A percentile compares a stretch with the other conserved stretches of the same genome.
Conservation (phyloP, 2,329 filamentous ascomycete genomes). For the Hypoxylon sp. region DNA sequence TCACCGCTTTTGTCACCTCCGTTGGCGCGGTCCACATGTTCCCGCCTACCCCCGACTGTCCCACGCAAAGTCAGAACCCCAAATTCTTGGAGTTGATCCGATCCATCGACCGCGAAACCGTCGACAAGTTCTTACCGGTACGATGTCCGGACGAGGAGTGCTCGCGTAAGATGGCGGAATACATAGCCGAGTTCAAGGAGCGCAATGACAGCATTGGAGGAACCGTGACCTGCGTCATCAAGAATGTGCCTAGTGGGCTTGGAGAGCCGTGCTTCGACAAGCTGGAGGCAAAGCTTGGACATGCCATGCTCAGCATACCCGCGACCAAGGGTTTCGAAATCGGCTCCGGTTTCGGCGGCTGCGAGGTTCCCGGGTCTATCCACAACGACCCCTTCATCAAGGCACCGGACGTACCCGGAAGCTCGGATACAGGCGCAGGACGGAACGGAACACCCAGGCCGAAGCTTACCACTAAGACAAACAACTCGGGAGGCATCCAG, state of each 20-base stretch:
- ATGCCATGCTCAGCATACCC: constrained; percentile 96
- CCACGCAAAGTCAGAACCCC: constrained; percentile 80
- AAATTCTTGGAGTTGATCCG: constrained; percentile 82
- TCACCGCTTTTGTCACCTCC: constrained; percentile 89
- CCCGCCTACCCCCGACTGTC: constrained; percentile 76
- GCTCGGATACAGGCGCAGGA: constrained; percentile 61
- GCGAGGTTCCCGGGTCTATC: constrained; percentile 85
- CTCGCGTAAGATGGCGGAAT: constrained; percentile 79
- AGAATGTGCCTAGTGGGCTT: constrained; percentile 85
- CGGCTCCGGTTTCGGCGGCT: constrained; percentile 91
- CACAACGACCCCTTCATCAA: constrained; percentile 92
- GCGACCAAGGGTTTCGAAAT: constrained; percentile 97
- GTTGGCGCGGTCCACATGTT: constrained; percentile 86
- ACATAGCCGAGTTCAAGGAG: constrained; percentile 84
- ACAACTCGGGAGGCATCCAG: constrained; percentile 95
- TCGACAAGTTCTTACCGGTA: constrained; percentile 88
- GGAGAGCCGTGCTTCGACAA: constrained; percentile 98
- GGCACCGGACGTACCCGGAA: constrained; percentile 61
- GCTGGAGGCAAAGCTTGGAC: constrained; percentile 89
- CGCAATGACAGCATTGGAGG: constrained; percentile 91
- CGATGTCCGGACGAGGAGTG: constrained; percentile 82
- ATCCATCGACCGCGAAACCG: constrained; percentile 78
- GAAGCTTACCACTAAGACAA: constrained; percentile 86
- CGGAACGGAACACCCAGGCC: constrained; percentile 66
- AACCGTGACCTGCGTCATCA: constrained; percentile 93